A percentile compares a stretch with the other conserved stretches of the same genome.
phyloP scores from a whole-genome alignment of 768 basidiomycete species.

The Hypsizygus marmoreus region DNA sequence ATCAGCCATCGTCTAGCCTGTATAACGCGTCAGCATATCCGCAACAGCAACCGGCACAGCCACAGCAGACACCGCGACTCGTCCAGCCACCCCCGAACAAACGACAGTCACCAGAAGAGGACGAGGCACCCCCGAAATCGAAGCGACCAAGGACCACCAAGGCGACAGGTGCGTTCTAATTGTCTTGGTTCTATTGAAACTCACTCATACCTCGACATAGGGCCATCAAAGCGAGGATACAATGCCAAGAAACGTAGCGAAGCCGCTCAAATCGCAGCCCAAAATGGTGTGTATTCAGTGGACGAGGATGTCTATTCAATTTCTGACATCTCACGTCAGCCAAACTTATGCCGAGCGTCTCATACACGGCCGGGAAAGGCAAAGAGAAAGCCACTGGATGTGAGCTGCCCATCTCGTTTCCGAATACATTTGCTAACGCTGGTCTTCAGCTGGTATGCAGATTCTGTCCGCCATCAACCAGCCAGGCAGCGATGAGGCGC shows the following conservation, averaged over 20 bases:
- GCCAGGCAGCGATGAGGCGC: conserved; percentile 31
- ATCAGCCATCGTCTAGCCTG: conserved; percentile 11
- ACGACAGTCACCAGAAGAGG: conserved; percentile 36
- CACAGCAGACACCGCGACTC: conserved; percentile 6
- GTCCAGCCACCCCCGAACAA: conserved; percentile 30
- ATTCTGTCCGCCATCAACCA: conserved; percentile 33
- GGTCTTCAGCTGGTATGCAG: conserved; percentile 26
- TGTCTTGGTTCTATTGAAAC: conserved; percentile 2
- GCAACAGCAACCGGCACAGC: conserved; percentile 4
- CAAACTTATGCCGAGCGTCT: conserved; percentile 46
- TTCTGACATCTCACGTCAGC: conserved; percentile 29
- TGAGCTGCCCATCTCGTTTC: conserved; percentile 15
- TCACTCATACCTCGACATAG: conserved; percentile 22
- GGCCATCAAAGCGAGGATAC: conserved; percentile 64
- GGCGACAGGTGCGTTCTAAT: conserved; percentile 26
- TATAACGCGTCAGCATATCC: conserved; percentile 6
- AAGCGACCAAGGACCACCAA: conserved; percentile 48
- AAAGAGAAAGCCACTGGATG: conserved; percentile 45
- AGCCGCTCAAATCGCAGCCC: conserved; percentile 62
- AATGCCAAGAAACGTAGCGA: conserved; percentile 75
- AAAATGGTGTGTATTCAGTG: conserved; percentile 52
- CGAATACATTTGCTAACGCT: too few species aligned
- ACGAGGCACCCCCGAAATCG: conserved; percentile 44
- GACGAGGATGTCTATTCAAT: conserved; percentile 2
- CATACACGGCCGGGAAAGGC: conserved; percentile 46